Base-by-base conservation (phyloP, 495 filamentous ascomycete genomes). In the Talaromyces nanjingensis region DNA sequence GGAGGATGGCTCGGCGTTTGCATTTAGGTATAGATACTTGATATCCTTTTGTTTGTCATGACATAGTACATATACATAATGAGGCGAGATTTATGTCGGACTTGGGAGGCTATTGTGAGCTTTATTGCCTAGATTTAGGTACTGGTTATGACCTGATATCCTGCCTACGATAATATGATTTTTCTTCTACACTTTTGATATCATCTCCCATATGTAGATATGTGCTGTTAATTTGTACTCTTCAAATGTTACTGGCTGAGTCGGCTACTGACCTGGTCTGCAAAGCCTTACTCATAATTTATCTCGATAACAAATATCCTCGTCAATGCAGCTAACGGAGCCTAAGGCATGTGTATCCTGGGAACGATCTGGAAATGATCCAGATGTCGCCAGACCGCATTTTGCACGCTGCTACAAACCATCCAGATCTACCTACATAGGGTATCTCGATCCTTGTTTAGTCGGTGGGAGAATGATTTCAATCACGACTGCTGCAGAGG, bases 51-150 rank as follows among this genome's bases (percentile, higher is more conserved):
- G 14, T 18, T 49, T 49, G 45, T 20, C 18, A 49, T 20, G 45
- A 49, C 45, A 47, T 49, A 20, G 45, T 49, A 49, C 45, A 49
- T 20, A 49, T 49, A 49, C 45, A 49, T 49, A 49, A 49, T 22
- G 18, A 49, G 45, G 11, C 18, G 45, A 49, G n/a, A 20, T 20
- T 49, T 49, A 49, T 49, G 45, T 49, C 11, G 18, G 18, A 49
- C 18, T 12, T 49, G 45, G 16, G 37, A 42, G 37, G 37, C 14
- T 42, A 42, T 42, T 16, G 37, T 42, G 14, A 42, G 37, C 14
- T 42, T 42, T 31, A 31, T 42, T 16, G 14, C 37, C 49, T 54
- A 25, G 7, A 61, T 69, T 58, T 62, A 49, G 55, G 33, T 63
- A 65, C 60, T 60, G 34, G 60, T 42, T 29, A 29, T 39, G 49